Percentiles rank a stretch among this genome's conserved stretches.
These are phyloP conservation scores for Styphnolobium japonicum DNA, from an alignment of 306 rosid genomes.

Conservation along the genomic window DNA sequence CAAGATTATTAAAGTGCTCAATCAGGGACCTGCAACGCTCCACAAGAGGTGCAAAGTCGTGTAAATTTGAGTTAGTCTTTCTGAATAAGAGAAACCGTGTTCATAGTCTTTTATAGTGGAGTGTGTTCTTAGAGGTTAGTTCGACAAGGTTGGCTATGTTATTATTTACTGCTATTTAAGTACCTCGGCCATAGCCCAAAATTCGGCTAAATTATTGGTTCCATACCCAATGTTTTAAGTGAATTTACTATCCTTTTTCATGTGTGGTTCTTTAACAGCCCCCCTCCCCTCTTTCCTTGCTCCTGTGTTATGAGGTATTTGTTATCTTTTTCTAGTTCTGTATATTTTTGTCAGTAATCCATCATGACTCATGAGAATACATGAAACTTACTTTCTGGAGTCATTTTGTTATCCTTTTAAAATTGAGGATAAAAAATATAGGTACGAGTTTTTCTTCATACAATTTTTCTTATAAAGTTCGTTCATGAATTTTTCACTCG, in stretches of 20 bases:
- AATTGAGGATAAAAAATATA: neutral
- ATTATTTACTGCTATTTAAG: neutral
- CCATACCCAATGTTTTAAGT: neutral
- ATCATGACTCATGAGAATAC: neutral
- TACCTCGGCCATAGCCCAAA: neutral
- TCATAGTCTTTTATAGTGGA: too few relatives aligned
- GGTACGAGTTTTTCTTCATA: neutral
- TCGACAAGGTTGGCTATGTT: too few relatives aligned
- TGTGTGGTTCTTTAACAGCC: too few relatives aligned
- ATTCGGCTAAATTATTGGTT: neutral
- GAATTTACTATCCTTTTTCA: neutral
- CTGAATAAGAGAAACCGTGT: too few relatives aligned
- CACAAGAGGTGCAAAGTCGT: neutral
- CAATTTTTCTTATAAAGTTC: too few relatives aligned
- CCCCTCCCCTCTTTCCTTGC: too few relatives aligned
- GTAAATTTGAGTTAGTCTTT: neutral
- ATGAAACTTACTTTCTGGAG: neutral
- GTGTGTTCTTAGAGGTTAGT: neutral
- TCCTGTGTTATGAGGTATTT: neutral
- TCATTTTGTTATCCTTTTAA: neutral
- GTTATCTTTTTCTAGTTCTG: neutral
- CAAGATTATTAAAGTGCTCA: too few relatives aligned
- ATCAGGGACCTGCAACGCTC: too few relatives aligned
- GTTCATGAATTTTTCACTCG: neutral
- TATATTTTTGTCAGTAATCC: neutral